Evolutionary conservation across 306 rosid genomes (phyloP), one percentile per base, ranked within the genome.

Genomic region (Herpetospermum pedunculosum): DNA sequence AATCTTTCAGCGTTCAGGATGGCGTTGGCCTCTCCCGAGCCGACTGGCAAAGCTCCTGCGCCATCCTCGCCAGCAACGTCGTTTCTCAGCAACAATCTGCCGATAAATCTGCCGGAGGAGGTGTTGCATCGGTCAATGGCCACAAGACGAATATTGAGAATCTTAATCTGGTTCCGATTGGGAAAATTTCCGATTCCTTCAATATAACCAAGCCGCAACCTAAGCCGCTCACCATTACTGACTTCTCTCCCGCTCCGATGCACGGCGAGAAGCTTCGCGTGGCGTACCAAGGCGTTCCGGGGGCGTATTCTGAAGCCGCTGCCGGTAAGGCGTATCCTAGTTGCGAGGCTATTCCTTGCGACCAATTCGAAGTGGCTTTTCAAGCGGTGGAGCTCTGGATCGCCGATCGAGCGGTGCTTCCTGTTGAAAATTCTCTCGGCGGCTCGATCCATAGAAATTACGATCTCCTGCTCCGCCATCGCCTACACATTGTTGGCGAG

Each of bases 331-430:
- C 97, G 3, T 94, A 94, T 52, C 97, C 92, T 1, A 91, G 91
- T 52, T 94, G 97, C 73, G 97, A 94, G 29, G 98, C 98, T 80
- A 94, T 94, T 18, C 98, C 98, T 0, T 94, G 97, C 57, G 98
- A 94, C 75, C 98, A 94, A 57, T 94, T 94, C 83, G 98, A 94
- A 70, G 98, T 91, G 0, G 98, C 98, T 69, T 94, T 94, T 70
- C 92, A 88, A 34, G 97, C 98, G 5, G 98, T 94, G 18, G 98
- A 94, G 84, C 91, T 94, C 6, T 94, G 98, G 98, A 89, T 94
- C 70, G 92, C 98, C 13, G 98, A 94, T 50, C 92, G 98, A 0
- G 98, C 98, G 0, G 98, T 94, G 8, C 85, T 94, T 4, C 98
- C 98, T 0, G 81, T 94, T 0, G 98, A 94, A 47, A 94, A 94